Evolutionary conservation across 345 rosid genomes (phyloP), one percentile per base, ranked within the genome.

Genomic region (Triadica sebifera): DNA sequence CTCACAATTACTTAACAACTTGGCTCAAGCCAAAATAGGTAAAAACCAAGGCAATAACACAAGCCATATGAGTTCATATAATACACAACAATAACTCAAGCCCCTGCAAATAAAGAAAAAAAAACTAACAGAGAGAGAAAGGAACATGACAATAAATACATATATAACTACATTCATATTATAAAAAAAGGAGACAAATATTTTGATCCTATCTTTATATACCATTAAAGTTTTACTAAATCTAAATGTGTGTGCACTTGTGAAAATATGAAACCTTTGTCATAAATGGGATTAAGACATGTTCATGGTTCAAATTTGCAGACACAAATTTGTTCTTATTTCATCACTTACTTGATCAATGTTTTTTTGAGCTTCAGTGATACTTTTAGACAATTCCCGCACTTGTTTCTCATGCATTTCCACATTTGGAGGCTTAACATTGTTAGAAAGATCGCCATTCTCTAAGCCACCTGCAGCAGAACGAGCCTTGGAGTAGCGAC

Each of bases 401-500:
- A 91, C 80, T 25, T 92, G 96, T 74, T 88, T 93, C 76, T 91
- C 99, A 77, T 86, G 78, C 50, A 75, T 70, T 76, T 95, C 98
- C 70, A 81, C 74, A 69, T 81, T 89, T 67, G 84, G 83, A 55
- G 90, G 84, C 80, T 86, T 95, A 55, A 75, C 80, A 84, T 77
- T 85, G 80, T 79, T 89, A 1, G 93, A 84, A 72, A 81, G 75
- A 84, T 91, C 96, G 62, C 91, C 98, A 87, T 91, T 87, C 62
- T 81, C 80, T 67, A 90, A 82, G 78, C 86, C 87, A 75, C 81
- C 81, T 73, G 87, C 85, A 77, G 78, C 80, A 74, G 93, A 86
- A 61, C 93, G 87, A 63, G 97, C 98, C 83, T 95, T 95, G 72
- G 99, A 93, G 84, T 93, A 95, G 67, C 97, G 95, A 22, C 97